Conservation (phyloP, 108 stramenopile species). For the Parietichytrium sp. region DNA sequence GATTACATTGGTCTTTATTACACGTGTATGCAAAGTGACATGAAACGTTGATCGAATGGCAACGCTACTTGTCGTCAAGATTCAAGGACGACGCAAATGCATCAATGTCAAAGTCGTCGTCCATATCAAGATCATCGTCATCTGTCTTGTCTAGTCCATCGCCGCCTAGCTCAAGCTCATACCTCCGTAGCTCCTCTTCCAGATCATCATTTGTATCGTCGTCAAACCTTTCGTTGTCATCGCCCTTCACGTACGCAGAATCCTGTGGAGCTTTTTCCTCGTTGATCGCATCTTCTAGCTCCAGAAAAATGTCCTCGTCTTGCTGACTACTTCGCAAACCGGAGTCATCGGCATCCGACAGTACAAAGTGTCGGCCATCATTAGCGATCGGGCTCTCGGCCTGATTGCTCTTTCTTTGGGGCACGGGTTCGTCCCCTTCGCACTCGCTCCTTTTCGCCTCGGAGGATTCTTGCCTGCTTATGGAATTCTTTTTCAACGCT, state of each 20-base stretch:
- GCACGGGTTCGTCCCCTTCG: no score
- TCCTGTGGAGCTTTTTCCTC: no score
- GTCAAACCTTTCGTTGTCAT: not conserved
- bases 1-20: no score
- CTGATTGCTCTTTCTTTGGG: no score
- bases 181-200: not conserved
- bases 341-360: not conserved
- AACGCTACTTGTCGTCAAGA: conserved; percentile 1
- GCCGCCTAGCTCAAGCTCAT: not conserved
- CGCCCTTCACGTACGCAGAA: no score
- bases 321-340: not conserved
- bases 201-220: not conserved
- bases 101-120: conserved; percentile 27
- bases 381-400: no score
- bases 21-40: no score
- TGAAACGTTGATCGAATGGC: no score
- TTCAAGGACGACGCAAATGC: not conserved
- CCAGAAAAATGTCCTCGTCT: not conserved
- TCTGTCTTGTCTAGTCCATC: not conserved
- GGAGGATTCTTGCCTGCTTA: no score
- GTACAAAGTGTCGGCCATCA: not conserved
- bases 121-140: not conserved
- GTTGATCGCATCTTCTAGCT: no score
- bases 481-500: no score
- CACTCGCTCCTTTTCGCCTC: no score